phyloP scores from a whole-genome alignment of 352 stramenopile genomes.

The Pythium scleroteichum region DNA sequence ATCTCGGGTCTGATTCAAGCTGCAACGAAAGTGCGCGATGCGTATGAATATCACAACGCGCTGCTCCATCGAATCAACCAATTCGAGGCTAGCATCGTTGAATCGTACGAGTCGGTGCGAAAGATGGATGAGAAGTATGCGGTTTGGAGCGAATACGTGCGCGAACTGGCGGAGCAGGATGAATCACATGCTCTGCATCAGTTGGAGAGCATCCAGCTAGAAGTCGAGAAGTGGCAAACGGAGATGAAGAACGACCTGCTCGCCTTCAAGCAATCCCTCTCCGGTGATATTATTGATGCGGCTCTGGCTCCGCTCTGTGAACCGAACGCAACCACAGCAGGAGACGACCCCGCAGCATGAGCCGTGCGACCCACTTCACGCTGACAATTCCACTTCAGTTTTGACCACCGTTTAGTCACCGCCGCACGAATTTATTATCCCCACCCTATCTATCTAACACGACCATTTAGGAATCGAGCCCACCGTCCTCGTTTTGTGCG shows the following conservation, averaged over 20 bases:
- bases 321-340: slow-evolving; percentile 28
- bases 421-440: slow-evolving; percentile 6
- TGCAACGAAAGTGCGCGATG: slow-evolving; percentile 49
- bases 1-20: slow-evolving; percentile 51
- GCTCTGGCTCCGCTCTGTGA: slow-evolving; percentile 42
- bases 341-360: background rate
- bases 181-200: slow-evolving; percentile 59
- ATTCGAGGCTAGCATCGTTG: slow-evolving; percentile 65
- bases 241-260: slow-evolving; percentile 73
- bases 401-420: background rate
- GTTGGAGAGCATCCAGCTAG: slow-evolving; percentile 60
- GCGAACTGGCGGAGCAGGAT: slow-evolving; percentile 66
- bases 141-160: slow-evolving; percentile 75
- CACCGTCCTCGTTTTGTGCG: slow-evolving; percentile 65
- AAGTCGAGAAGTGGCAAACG: slow-evolving; percentile 73
- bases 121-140: slow-evolving; percentile 72
- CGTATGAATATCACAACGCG: slow-evolving; percentile 64
- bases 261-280: slow-evolving; percentile 61
- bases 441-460: slow-evolving; percentile 8
- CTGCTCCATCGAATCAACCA: slow-evolving; percentile 52
- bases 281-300: slow-evolving; percentile 50
- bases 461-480: slow-evolving; percentile 28
- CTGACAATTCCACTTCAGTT: background rate
- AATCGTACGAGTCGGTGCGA: slow-evolving; percentile 63
- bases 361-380: no score